Base-by-base conservation (phyloP, 2,329 filamentous ascomycete genomes). In the Diaporthe sp. region DNA sequence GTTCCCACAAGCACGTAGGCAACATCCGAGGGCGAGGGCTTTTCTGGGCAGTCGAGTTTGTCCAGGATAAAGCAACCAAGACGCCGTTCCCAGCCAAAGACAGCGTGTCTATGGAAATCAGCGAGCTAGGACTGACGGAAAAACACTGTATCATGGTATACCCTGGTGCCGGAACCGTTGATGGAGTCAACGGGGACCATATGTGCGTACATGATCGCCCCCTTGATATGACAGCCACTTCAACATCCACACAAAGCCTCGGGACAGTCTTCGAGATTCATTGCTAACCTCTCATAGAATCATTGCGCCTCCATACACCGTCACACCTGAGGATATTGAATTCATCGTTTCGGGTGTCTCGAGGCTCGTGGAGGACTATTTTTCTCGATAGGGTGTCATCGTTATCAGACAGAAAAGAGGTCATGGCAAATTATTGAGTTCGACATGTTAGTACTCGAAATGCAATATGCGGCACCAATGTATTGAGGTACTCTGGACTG, bases 291-390 rank as follows among this genome's bases (percentile, higher is more conserved):
- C 7, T 25, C 15, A 5, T 22, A 67, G 64, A 52, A 86, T 95
- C 35, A 79, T 96, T 15, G 89, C 92, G 1, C 94, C 94, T 7
- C 88, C 93, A 0, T 95, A 91, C 82, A 94, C 89, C 58, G 86
- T 92, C 30, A 90, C 87, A 1, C 82, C 83, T 57, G 85, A 85
- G 10, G 90, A 93, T 28, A 84, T 94, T 69, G 85, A 89, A 71
- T 81, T 82, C 45, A 88, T 93, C 66, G 90, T 90, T 2, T 83
- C 87, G 25, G 85, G 83, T 0, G 84, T 90, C 3, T 82, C 81
- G 5, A 83, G 80, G n/a, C 86, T 93, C 25, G 82, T 94, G 30
- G 80, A 84, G 19, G 87, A 89, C 58, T 87, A 86, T 35, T 88
- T 90, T 74, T 35, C 68, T 5, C 30, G 19, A 33, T 28, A 17